Percentiles rank a stretch among this genome's conserved stretches.
phyloP scores from a whole-genome alignment of 2,329 filamentous ascomycete genomes.

The Alternaria postmessia region DNA sequence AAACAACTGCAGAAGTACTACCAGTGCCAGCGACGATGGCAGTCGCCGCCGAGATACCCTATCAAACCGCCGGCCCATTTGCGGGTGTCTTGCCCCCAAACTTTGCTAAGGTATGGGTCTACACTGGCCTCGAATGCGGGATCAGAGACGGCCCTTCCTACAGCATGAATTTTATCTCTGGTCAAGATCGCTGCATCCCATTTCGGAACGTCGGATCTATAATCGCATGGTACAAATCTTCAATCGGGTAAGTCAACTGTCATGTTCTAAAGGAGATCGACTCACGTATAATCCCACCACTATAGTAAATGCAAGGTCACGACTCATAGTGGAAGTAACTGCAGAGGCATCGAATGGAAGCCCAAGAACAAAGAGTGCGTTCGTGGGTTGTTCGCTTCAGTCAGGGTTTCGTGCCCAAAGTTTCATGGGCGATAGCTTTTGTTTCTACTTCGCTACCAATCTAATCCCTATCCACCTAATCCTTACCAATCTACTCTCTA shows the following conservation, averaged over 20 bases:
- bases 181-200: background rate
- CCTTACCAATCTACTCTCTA: background rate
- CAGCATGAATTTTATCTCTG: constrained; percentile 1
- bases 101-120: constrained; percentile 10
- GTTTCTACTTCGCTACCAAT: background rate
- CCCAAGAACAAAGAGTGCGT: background rate
- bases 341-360: background rate
- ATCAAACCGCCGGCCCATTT: background rate
- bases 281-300: background rate
- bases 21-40: background rate
- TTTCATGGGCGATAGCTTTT: background rate
- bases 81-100: constrained; percentile 3
- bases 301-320: constrained; percentile 1
- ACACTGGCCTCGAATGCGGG: background rate
- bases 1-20: background rate
- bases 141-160: background rate
- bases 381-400: background rate
- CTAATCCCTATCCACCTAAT: background rate
- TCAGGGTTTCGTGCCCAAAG: constrained; percentile 1
- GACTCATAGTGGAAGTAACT: constrained; percentile 4
- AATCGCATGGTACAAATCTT: constrained; percentile 9
- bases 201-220: constrained; percentile 1
- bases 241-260: background rate
- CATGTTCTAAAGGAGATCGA: background rate
- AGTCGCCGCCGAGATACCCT: background rate